A percentile compares a stretch with the other conserved stretches of the same genome.
Conservation (phyloP, 805 yeast genomes). For the Ascoidea rubescens region DNA sequence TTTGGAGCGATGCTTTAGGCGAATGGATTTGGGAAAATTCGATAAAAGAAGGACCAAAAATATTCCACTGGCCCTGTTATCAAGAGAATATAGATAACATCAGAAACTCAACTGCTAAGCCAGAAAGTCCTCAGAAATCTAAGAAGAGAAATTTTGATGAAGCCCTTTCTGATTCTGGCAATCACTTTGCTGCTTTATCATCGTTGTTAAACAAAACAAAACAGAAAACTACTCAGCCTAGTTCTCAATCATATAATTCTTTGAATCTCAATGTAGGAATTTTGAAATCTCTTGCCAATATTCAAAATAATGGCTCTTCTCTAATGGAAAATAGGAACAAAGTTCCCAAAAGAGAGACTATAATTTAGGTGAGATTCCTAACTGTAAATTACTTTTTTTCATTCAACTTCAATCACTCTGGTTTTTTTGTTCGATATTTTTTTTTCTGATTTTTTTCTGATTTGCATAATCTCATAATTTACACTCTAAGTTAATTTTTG, state of each 20-base stretch:
- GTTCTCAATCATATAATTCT: background rate
- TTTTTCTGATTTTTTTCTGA: too few species aligned
- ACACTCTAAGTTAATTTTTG: too few species aligned
- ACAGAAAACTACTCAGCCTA: too few species aligned
- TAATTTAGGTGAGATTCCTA: background rate
- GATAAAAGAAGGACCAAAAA: slow-evolving; percentile 30
- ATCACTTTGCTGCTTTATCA: background rate
- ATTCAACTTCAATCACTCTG: background rate
- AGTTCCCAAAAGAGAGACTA: background rate
- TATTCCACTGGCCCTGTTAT: slow-evolving; percentile 57
- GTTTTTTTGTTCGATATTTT: too few species aligned
- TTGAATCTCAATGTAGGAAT: background rate
- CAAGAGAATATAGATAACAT: slow-evolving; percentile 30
- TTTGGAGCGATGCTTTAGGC: slow-evolving; percentile 59
- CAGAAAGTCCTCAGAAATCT: background rate
- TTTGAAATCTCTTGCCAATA: background rate
- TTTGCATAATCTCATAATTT: background rate
- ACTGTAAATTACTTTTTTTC: background rate
- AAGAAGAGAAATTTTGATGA: background rate
- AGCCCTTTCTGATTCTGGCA: background rate
- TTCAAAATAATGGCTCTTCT: too few species aligned
- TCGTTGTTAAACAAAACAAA: too few species aligned
- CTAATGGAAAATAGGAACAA: background rate
- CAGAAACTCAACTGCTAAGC: background rate
- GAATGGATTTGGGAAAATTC: slow-evolving; percentile 78